Percentiles rank a stretch among this genome's conserved stretches.
Conservation (phyloP, 441 rosid species). For the Gossypium trilobum region DNA sequence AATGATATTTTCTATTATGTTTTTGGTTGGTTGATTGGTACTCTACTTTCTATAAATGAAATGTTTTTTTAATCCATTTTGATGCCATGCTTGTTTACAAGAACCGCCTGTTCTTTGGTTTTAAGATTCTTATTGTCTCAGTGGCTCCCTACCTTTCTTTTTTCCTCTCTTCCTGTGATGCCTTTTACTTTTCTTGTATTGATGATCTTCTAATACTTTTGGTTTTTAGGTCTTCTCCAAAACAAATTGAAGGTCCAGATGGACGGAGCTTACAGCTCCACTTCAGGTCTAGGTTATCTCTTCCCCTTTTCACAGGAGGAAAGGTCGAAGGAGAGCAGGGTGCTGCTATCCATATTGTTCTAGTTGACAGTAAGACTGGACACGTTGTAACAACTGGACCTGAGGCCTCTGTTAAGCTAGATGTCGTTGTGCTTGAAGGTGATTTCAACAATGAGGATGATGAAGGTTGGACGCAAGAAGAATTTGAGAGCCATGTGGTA, state of each 20-base stretch:
- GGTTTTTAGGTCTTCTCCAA: slow-evolving; percentile 70
- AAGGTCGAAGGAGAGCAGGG: slow-evolving; percentile 99
- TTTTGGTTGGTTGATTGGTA: slow-evolving; percentile 6
- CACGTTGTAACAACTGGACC: slow-evolving; percentile 69
- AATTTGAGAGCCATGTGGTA: slow-evolving; percentile 85
- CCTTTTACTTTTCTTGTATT: background rate
- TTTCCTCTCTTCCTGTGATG: background rate
- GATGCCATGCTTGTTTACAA: background rate
- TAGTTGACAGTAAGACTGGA: slow-evolving; percentile 60
- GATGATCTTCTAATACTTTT: slow-evolving; percentile 8
- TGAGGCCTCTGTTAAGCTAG: slow-evolving; percentile 69
- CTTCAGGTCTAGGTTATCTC: slow-evolving; percentile 81
- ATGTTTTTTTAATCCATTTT: background rate
- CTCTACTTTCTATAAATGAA: background rate
- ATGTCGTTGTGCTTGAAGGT: slow-evolving; percentile 90
- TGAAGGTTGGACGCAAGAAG: slow-evolving; percentile 87
- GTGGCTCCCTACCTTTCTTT: background rate
- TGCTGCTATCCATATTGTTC: slow-evolving; percentile 76
- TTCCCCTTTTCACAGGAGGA: slow-evolving; percentile 95
- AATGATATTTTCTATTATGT: background rate
- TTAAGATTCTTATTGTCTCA: background rate
- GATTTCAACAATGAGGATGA: slow-evolving; percentile 90
- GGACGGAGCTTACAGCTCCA: slow-evolving; percentile 65
- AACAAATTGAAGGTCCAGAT: slow-evolving; percentile 80
- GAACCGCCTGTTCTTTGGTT: background rate